Percentiles rank a stretch among this genome's conserved stretches.
Evolutionary conservation across 805 yeast species (phyloP).

Genomic region (Candida succiphila): DNA sequence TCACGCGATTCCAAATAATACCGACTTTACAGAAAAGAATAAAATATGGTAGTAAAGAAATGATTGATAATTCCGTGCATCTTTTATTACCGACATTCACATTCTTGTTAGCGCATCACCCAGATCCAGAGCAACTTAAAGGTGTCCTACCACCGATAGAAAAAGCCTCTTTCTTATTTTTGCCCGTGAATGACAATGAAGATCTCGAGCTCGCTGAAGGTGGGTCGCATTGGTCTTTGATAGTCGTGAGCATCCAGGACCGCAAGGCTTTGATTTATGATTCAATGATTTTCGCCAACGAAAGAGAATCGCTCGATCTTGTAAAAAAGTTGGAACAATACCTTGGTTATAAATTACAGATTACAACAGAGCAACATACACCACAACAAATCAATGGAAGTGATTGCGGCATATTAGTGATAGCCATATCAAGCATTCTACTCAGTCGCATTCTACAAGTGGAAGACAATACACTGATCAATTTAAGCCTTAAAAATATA

Average conservation of each 20-base stretch:
- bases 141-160: constrained; percentile 37
- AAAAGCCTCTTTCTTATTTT: constrained; percentile 40
- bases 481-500: constrained; percentile 29
- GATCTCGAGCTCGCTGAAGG: constrained; percentile 49
- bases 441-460: constrained; percentile 22
- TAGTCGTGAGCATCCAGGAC: constrained; percentile 40
- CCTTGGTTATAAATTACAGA: constrained; percentile 12
- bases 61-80: constrained; percentile 22
- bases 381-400: constrained; percentile 59
- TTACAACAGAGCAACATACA: constrained; percentile 18
- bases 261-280: constrained; percentile 47
- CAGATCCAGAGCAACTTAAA: constrained; percentile 29
- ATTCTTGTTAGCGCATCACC: constrained; percentile 45
- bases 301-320: constrained; percentile 22
- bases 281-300: constrained; percentile 39
- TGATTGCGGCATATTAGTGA: constrained; percentile 50
- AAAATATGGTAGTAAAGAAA: constrained; percentile 10
- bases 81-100: constrained; percentile 54
- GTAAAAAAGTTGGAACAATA: constrained; percentile 20
- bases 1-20: constrained; percentile 24
- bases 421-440: constrained; percentile 26
- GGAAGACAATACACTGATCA: constrained; percentile 20
- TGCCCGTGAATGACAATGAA: constrained; percentile 61
- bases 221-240: constrained; percentile 73
- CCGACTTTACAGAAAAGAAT: constrained; percentile 19